phyloP scores from a whole-genome alignment of 2,329 filamentous ascomycete genomes.

The Apiospora malaysiana region DNA sequence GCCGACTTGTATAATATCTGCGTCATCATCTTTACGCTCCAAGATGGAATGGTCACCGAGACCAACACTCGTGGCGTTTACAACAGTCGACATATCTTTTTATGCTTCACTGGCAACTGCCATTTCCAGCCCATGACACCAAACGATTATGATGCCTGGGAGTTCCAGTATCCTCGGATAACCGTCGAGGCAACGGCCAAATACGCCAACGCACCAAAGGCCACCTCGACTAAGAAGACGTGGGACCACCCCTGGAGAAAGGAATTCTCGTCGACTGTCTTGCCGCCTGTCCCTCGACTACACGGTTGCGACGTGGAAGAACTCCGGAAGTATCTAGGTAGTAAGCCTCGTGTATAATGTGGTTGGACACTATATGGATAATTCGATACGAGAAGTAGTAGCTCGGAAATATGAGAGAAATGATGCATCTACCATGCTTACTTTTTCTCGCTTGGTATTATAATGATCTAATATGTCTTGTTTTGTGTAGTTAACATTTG shows the following conservation, averaged over 20 bases:
- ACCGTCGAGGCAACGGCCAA: constrained; percentile 33
- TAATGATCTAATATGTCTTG: too few species aligned
- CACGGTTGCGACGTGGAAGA: constrained; percentile 29
- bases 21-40: constrained; percentile 39
- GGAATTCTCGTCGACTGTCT: constrained; percentile 33
- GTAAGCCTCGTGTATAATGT: neutral
- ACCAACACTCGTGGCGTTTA: constrained; percentile 38
- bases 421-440: too few species aligned
- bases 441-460: too few species aligned
- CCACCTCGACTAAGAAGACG: constrained; percentile 23
- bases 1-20: constrained; percentile 43
- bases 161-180: constrained; percentile 42
- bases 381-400: too few species aligned
- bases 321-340: constrained; percentile 24
- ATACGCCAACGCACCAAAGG: constrained; percentile 32
- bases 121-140: constrained; percentile 43
- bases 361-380: constrained; percentile 3
- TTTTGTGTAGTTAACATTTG: too few species aligned
- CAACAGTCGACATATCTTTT: constrained; percentile 42
- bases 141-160: constrained; percentile 38
- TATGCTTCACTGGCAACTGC: constrained; percentile 33
- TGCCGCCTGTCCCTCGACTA: constrained; percentile 30
- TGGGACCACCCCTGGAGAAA: constrained; percentile 34
- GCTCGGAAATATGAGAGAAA: too few species aligned
- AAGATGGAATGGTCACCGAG: constrained; percentile 31